These are phyloP conservation scores for Trichoderma guizhouense DNA, from an alignment of 2,329 filamentous ascomycete species.

Conservation along the genomic window DNA sequence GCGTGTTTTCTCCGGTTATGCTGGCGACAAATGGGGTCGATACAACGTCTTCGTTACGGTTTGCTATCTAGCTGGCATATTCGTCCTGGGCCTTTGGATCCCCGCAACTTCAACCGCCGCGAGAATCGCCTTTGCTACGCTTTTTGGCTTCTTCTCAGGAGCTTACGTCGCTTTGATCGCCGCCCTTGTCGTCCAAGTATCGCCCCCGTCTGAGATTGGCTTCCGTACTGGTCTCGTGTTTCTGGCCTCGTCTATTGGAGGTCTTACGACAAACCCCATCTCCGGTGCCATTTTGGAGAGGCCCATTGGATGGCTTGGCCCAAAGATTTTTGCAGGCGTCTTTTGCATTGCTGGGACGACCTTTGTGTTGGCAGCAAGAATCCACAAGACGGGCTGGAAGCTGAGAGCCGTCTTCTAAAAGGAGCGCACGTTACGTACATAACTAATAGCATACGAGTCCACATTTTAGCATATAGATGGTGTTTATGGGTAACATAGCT, in stretches of 20 bases:
- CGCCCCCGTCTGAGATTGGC: slow-evolving; percentile 40
- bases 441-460: not conserved
- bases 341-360: slow-evolving; percentile 31
- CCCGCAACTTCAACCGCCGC: slow-evolving; percentile 27
- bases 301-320: slow-evolving; percentile 30
- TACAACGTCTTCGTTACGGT: slow-evolving; percentile 40
- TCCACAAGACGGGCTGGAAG: slow-evolving; percentile 28
- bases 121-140: slow-evolving; percentile 30
- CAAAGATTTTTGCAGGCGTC: slow-evolving; percentile 38
- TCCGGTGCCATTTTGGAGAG: slow-evolving; percentile 43
- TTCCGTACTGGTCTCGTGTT: slow-evolving; percentile 42
- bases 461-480: not conserved
- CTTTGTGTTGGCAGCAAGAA: slow-evolving; percentile 25
- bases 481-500: not conserved
- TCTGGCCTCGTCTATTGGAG: slow-evolving; percentile 52
- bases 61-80: slow-evolving; percentile 36
- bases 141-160: slow-evolving; percentile 38
- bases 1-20: slow-evolving; percentile 23
- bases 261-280: slow-evolving; percentile 56
- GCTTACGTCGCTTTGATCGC: slow-evolving; percentile 32
- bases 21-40: slow-evolving; percentile 27
- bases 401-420: slow-evolving; percentile 27
- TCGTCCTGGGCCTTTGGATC: slow-evolving; percentile 38
- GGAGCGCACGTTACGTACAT: not conserved
- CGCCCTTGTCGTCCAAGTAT: slow-evolving; percentile 45